A percentile compares a stretch with the other conserved stretches of the same genome.
Evolutionary conservation across 768 basidiomycete species (phyloP).

Genomic region (Inosperma sp.): DNA sequence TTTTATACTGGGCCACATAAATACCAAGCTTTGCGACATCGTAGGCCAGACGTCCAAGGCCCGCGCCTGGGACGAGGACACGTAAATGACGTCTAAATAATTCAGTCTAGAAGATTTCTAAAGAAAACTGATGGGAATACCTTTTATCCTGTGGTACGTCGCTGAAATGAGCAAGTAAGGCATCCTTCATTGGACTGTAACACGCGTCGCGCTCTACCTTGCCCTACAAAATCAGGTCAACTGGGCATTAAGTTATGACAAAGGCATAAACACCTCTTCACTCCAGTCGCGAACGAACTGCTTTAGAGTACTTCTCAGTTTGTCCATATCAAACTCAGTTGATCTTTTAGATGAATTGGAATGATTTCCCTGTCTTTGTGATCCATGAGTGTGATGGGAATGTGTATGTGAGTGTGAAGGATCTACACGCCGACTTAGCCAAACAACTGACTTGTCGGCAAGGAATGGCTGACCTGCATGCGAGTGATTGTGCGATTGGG

Average conservation of each 20-base stretch:
- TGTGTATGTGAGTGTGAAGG: slow-evolving; percentile 25
- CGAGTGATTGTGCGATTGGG: slow-evolving; percentile 10
- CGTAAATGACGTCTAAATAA: slow-evolving; percentile 46
- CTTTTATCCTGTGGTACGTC: slow-evolving; percentile 52
- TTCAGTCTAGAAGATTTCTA: slow-evolving; percentile 5
- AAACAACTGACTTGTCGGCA: slow-evolving; percentile 1
- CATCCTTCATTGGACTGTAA: slow-evolving; percentile 79
- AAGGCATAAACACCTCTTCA: slow-evolving; percentile 48
- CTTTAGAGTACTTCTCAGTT: slow-evolving; percentile 85
- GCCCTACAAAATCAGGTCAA: slow-evolving; percentile 44
- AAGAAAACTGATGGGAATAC: slow-evolving; percentile 27
- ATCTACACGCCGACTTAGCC: neutral
- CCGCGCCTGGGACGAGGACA: slow-evolving; percentile 88
- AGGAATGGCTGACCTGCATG: slow-evolving; percentile 10
- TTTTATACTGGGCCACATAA: neutral
- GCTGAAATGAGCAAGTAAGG: slow-evolving; percentile 60
- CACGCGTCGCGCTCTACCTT: slow-evolving; percentile 68
- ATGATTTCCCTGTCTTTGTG: slow-evolving; percentile 33
- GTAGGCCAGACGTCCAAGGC: slow-evolving; percentile 82
- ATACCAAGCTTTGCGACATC: slow-evolving; percentile 80
- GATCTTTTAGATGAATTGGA: slow-evolving; percentile 31
- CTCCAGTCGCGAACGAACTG: slow-evolving; percentile 96
- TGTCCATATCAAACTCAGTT: slow-evolving; percentile 81
- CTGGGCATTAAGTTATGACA: neutral
- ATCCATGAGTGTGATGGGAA: slow-evolving; percentile 29